Conservation (phyloP, 202 grass and related monocot genomes). For the Carex arenaria region DNA sequence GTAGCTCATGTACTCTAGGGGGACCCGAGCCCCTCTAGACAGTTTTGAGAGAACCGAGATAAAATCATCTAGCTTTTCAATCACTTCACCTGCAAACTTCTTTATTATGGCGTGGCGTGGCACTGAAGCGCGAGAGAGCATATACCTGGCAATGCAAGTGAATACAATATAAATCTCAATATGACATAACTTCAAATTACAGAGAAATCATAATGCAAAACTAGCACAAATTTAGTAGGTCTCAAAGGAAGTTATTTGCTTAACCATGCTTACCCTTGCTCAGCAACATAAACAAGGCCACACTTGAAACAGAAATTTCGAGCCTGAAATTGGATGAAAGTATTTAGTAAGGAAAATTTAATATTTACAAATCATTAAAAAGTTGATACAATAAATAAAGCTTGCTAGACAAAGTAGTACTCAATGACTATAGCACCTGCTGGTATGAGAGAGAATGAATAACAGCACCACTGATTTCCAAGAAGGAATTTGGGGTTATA, state of each 20-base stretch:
- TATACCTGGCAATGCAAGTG: conserved; percentile 63
- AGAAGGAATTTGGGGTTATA: conserved; percentile 93
- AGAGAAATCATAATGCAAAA: background rate
- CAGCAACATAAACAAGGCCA: conserved; percentile 98
- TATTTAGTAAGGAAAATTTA: conserved; percentile 2
- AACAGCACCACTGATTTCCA: conserved; percentile 94
- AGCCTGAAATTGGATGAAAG: conserved; percentile 52
- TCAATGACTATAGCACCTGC: conserved; percentile 43
- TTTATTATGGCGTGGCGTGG: conserved; percentile 99
- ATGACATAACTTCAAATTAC: background rate
- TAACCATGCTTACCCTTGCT: conserved; percentile 64
- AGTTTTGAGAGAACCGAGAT: conserved; percentile 78
- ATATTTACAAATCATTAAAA: background rate
- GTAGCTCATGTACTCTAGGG: conserved; percentile 92
- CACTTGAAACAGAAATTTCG: conserved; percentile 99
- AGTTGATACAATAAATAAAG: background rate
- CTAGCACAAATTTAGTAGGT: background rate
- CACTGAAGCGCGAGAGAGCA: conserved; percentile 89
- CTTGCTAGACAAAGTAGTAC: background rate
- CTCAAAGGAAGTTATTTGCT: background rate
- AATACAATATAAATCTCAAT: conserved; percentile 27
- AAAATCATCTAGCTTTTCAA: conserved; percentile 65
- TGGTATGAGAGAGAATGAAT: conserved; percentile 98
- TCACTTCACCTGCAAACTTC: conserved; percentile 86
- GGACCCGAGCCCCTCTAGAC: conserved; percentile 83